phyloP scores from a whole-genome alignment of 2,329 filamentous ascomycete genomes.

The Coleophoma crateriformis region DNA sequence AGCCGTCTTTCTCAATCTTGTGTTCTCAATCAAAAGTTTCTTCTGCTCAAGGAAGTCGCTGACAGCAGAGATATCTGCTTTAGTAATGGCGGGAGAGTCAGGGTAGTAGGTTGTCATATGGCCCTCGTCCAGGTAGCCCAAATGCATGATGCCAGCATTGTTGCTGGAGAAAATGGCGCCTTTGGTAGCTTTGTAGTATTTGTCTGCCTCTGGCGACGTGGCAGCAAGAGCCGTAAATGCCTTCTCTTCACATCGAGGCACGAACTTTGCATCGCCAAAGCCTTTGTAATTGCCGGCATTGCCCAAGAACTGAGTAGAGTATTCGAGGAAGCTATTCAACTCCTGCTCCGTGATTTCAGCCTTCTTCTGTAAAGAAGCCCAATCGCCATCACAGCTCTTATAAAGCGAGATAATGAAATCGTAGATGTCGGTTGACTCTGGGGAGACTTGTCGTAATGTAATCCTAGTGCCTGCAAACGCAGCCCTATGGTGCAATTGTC shows the following conservation, averaged over 20 bases:
- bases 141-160: conserved; percentile 61
- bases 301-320: conserved; percentile 72
- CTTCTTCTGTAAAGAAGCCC: conserved; percentile 60
- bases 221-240: conserved; percentile 61
- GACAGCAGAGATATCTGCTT: conserved; percentile 67
- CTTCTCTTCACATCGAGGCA: conserved; percentile 63
- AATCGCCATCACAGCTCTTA: conserved; percentile 62
- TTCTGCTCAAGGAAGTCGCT: conserved; percentile 70
- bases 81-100: conserved; percentile 66
- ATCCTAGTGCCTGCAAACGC: conserved; percentile 73
- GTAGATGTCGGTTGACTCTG: conserved; percentile 75
- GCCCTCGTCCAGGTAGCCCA: conserved; percentile 69
- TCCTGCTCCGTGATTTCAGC: conserved; percentile 59
- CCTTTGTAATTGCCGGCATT: conserved; percentile 82
- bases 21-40: conserved; percentile 70
- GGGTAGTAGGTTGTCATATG: conserved; percentile 83
- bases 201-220: conserved; percentile 51
- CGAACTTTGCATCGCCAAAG: conserved; percentile 80
- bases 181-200: conserved; percentile 61
- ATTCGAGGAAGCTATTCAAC: conserved; percentile 66
- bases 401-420: conserved; percentile 74
- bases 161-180: conserved; percentile 68
- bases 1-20: conserved; percentile 61
- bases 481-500: conserved; percentile 44
- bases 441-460: conserved; percentile 74